Base-by-base conservation (phyloP, 108 stramenopile species). In the Cyclotella atomus region DNA sequence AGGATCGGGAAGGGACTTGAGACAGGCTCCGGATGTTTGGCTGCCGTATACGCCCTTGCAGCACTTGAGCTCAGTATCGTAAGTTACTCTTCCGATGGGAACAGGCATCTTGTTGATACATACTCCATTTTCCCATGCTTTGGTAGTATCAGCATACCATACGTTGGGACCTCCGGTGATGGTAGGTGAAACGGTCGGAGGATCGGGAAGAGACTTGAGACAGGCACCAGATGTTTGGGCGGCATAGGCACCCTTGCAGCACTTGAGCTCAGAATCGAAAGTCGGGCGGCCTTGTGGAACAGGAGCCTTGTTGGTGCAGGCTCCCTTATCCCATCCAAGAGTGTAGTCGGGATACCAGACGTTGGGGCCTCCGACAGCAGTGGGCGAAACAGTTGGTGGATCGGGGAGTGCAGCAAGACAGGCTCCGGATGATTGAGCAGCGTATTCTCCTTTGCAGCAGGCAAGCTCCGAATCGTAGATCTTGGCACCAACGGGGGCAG, bases 221-320 rank as follows among this genome's bases (percentile, higher is more conserved):
- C 61, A 62, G 24, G 14, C 41, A 7, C 61, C 61, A 43, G 61
- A 62, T 9, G 19, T 10, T 20, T 62, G 61, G 38, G 38, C 53
- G 24, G 2, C 63, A 25, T 73, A 64, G 9, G 61, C 72, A 32
- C 17, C 63, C 50, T 36, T 54, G 53, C 72, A 73, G 63, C 72
- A 73, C 10, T 43, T 53, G 0, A 65, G 29, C 17, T 60, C 29
- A 36, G 45, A n/a, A 29, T 30, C 28, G 47, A 30, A 66, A 9
- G 47, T 33, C 5, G 20, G 10, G 20, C 49, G 49, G 46, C 65
- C 65, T 19, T 50, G 47, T 1, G 65, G 65, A n/a, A 66, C 27
- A 21, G 65, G 65, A 32, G 47, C 65, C 14, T 25, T 50, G 65
- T 66, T 66, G 49, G 50, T 66, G 21, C 65, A 66, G 2, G 14